Evolutionary conservation across 2,329 filamentous ascomycete species (phyloP).

Genomic region (Sclerotinia borealis): DNA sequence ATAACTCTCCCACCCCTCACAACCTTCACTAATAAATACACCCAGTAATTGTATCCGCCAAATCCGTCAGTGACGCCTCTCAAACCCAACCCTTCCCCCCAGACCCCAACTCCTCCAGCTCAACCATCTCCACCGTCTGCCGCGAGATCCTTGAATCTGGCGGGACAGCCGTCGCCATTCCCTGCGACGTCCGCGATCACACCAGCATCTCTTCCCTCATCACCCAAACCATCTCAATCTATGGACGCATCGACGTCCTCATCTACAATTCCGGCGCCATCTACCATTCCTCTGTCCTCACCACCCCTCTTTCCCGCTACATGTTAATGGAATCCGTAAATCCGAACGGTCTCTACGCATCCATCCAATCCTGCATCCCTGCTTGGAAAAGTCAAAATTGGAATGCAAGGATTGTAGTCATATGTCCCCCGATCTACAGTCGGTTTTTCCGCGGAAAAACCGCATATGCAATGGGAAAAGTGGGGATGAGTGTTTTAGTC

Average conservation of each 20-base stretch:
- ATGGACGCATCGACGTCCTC: constrained; percentile 60
- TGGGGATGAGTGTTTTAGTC: constrained; percentile 75
- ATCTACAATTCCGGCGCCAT: constrained; percentile 83
- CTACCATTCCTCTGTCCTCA: constrained; percentile 71
- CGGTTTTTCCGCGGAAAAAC: constrained; percentile 83
- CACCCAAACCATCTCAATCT: constrained; percentile 37
- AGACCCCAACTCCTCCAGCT: constrained; percentile 66
- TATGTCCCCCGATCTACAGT: constrained; percentile 79
- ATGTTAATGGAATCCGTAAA: constrained; percentile 73
- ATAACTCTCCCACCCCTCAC: neutral
- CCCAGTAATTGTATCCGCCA: constrained; percentile 61
- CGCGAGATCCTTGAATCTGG: constrained; percentile 63
- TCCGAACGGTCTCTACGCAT: constrained; percentile 67
- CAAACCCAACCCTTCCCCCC: constrained; percentile 59
- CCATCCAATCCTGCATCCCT: constrained; percentile 62
- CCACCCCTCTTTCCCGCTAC: constrained; percentile 71
- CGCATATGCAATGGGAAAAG: constrained; percentile 72
- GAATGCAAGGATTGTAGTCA: constrained; percentile 65
- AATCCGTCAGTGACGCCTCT: constrained; percentile 60
- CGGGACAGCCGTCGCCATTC: constrained; percentile 58
- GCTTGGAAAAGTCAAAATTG: constrained; percentile 49
- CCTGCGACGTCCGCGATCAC: constrained; percentile 62
- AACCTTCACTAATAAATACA: neutral
- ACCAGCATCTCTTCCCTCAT: constrained; percentile 55
- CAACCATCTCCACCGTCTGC: constrained; percentile 76